Percentiles rank a stretch among this genome's conserved stretches.
Evolutionary conservation across 495 filamentous ascomycete species (phyloP).

Genomic region (Lasiosphaeria ovina): DNA sequence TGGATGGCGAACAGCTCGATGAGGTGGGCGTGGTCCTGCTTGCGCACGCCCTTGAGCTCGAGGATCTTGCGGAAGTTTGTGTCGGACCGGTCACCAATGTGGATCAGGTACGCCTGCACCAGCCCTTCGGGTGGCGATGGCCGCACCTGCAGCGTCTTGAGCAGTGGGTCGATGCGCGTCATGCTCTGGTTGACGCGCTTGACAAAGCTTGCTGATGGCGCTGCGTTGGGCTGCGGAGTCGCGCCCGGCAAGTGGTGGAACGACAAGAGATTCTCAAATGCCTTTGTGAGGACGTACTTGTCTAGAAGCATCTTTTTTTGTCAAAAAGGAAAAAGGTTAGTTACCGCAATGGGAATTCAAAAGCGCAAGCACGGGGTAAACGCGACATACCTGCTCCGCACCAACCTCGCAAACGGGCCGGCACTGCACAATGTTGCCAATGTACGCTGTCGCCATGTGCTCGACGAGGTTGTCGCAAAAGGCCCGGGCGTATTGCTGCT

Average conservation of each 20-base stretch:
- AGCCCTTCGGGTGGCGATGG: slow-evolving; percentile 88
- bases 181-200: slow-evolving; percentile 87
- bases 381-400: slow-evolving; percentile 73
- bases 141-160: slow-evolving; percentile 95
- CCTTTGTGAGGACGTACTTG: slow-evolving; percentile 85
- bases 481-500: slow-evolving; percentile 89
- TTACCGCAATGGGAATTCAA: not conserved
- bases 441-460: slow-evolving; percentile 71
- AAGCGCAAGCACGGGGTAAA: not conserved
- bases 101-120: slow-evolving; percentile 93
- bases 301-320: slow-evolving; percentile 77
- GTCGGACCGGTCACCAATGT: slow-evolving; percentile 86
- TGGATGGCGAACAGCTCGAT: slow-evolving; percentile 88
- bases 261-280: slow-evolving; percentile 65
- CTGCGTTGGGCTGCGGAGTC: slow-evolving; percentile 21
- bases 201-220: slow-evolving; percentile 57
- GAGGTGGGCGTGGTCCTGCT: slow-evolving; percentile 76
- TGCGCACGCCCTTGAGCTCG: slow-evolving; percentile 85
- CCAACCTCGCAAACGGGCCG: slow-evolving; percentile 87
- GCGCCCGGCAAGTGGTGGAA: slow-evolving; percentile 41
- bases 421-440: slow-evolving; percentile 82
- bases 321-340: not conserved
- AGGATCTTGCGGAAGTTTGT: slow-evolving; percentile 96
- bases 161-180: slow-evolving; percentile 82
- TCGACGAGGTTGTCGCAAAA: slow-evolving; percentile 96